phyloP scores from a whole-genome alignment of 441 rosid species.

The Gossypium laxum region DNA sequence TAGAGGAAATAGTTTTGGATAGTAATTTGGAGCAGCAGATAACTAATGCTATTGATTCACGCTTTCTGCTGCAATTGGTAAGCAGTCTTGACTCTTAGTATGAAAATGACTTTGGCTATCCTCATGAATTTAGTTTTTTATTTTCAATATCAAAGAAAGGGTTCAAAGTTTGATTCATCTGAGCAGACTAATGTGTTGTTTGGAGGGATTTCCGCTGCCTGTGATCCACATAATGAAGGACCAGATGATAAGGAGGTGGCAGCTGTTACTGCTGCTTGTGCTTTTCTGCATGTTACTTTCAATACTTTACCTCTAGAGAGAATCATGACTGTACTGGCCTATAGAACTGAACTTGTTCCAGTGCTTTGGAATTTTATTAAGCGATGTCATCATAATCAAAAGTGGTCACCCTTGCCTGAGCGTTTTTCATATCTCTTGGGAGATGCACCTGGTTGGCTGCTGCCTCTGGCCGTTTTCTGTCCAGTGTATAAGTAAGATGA shows the following conservation, averaged over 20 bases:
- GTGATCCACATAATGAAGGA: constrained; percentile 34
- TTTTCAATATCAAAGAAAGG: constrained; percentile 6
- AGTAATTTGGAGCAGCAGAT: constrained; percentile 59
- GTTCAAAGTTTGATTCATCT: constrained; percentile 19
- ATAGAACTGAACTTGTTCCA: constrained; percentile 83
- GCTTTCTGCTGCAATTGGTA: constrained; percentile 91
- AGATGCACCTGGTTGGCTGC: constrained; percentile 90
- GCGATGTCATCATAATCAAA: constrained; percentile 73
- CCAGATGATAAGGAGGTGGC: constrained; percentile 52
- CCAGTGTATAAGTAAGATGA: constrained; percentile 89
- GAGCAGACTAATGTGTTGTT: constrained; percentile 75
- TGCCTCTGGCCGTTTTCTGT: constrained; percentile 89
- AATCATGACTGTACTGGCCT: constrained; percentile 85
- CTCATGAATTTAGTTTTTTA: constrained; percentile 11
- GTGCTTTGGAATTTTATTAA: constrained; percentile 90
- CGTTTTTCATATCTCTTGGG: constrained; percentile 53
- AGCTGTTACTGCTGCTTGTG: constrained; percentile 89
- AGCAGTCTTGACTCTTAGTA: constrained; percentile 13
- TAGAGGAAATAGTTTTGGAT: constrained; percentile 41
- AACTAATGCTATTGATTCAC: constrained; percentile 61
- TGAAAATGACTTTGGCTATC: constrained; percentile 16
- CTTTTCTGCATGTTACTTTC: constrained; percentile 74
- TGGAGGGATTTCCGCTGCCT: constrained; percentile 35
- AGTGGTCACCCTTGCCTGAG: constrained; percentile 64
- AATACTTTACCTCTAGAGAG: constrained; percentile 68